phyloP scores from a whole-genome alignment of 108 stramenopile species.

The Nitzschia sp. region DNA sequence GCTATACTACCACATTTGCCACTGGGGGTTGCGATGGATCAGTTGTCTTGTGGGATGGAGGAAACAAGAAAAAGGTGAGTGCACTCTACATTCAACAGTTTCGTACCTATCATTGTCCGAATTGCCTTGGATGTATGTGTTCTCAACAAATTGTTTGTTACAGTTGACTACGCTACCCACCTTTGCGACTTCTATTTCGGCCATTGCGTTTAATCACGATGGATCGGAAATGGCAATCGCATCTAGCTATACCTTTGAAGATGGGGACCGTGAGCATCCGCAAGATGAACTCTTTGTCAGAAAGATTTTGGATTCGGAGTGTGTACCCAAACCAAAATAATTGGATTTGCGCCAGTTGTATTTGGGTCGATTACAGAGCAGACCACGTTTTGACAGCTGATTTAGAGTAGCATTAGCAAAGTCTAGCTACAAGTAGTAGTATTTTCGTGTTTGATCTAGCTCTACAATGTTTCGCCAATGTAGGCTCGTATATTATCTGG shows the following conservation, averaged over 20 bases:
- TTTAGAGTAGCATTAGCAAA: too few relatives aligned
- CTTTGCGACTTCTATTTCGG: slow-evolving; percentile 86
- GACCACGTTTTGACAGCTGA: too few relatives aligned
- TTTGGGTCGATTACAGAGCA: too few relatives aligned
- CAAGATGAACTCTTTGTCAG: slow-evolving; percentile 88
- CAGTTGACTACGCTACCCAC: slow-evolving; percentile 60
- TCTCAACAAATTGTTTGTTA: background rate
- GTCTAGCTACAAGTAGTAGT: too few relatives aligned
- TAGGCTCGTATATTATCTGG: background rate
- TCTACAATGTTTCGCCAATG: background rate
- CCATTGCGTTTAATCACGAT: slow-evolving; percentile 85
- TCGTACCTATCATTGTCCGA: too few relatives aligned
- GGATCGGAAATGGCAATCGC: slow-evolving; percentile 90
- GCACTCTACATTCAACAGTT: too few relatives aligned
- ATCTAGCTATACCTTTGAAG: slow-evolving; percentile 94
- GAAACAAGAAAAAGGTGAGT: slow-evolving; percentile 74
- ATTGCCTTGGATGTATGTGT: too few relatives aligned
- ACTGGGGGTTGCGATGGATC: slow-evolving; percentile 93
- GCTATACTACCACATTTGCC: slow-evolving; percentile 79
- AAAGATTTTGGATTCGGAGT: slow-evolving; percentile 67
- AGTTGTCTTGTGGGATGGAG: slow-evolving; percentile 93
- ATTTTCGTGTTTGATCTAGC: too few relatives aligned
- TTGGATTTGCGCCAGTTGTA: too few relatives aligned
- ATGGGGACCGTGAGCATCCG: slow-evolving; percentile 95
- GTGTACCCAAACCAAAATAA: slow-evolving; percentile 41